These are phyloP conservation scores for Phytophthora melonis DNA, from an alignment of 352 stramenopile species.

Conservation along the genomic window DNA sequence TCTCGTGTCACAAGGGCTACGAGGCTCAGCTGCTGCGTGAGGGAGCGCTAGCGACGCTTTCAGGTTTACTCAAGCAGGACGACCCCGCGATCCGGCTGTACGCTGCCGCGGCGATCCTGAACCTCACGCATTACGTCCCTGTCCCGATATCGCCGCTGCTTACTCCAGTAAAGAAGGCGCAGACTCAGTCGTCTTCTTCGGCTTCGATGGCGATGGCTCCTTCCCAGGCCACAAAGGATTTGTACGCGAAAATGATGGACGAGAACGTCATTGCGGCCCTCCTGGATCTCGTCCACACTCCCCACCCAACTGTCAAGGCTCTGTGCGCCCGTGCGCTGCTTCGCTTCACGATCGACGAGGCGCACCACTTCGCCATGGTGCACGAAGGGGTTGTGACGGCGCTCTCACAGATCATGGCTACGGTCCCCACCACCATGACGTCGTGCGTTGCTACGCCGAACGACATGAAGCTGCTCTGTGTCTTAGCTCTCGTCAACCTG, in stretches of 20 bases:
- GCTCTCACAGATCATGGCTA: slow-evolving; percentile 74
- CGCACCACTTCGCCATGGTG: slow-evolving; percentile 81
- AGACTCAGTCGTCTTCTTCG: slow-evolving; percentile 24
- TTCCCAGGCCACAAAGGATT: slow-evolving; percentile 49
- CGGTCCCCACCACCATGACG: slow-evolving; percentile 35
- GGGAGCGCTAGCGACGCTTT: slow-evolving; percentile 67
- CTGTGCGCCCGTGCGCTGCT: slow-evolving; percentile 76
- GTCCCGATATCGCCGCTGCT: slow-evolving; percentile 16
- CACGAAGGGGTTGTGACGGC: slow-evolving; percentile 76
- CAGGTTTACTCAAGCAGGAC: slow-evolving; percentile 72
- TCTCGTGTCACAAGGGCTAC: slow-evolving; percentile 80
- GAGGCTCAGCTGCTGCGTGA: slow-evolving; percentile 80
- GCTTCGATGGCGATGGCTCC: slow-evolving; percentile 25
- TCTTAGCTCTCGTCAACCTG: slow-evolving; percentile 81
- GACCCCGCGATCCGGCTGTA: slow-evolving; percentile 73
- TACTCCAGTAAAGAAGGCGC: slow-evolving; percentile 35
- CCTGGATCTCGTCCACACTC: slow-evolving; percentile 75
- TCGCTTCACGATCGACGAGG: slow-evolving; percentile 79
- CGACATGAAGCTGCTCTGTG: slow-evolving; percentile 62
- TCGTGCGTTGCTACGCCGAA: slow-evolving; percentile 47
- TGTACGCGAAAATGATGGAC: slow-evolving; percentile 81
- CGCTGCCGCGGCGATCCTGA: slow-evolving; percentile 77
- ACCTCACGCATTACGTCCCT: slow-evolving; percentile 58
- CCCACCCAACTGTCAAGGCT: slow-evolving; percentile 69
- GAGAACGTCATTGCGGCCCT: slow-evolving; percentile 65